These are phyloP conservation scores for Novakomyces olei DNA, from an alignment of 805 yeast species.

Conservation along the genomic window DNA sequence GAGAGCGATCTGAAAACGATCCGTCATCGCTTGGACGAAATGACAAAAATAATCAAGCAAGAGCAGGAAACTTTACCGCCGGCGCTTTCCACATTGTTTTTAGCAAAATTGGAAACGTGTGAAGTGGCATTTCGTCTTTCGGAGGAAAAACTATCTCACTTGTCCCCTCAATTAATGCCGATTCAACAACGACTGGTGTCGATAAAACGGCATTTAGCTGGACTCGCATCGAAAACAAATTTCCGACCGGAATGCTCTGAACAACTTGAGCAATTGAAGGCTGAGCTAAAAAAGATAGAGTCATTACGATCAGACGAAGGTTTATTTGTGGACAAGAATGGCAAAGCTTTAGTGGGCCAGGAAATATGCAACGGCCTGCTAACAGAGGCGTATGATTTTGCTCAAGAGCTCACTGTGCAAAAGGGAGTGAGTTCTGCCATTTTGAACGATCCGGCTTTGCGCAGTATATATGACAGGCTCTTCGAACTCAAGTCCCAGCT, in stretches of 20 bases:
- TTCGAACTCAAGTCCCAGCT: conserved; percentile 45
- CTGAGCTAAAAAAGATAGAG: conserved; percentile 24
- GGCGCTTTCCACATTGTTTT: conserved; percentile 11
- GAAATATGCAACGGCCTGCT: conserved; percentile 21
- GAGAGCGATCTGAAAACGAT: conserved; percentile 67
- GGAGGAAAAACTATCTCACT: conserved; percentile 30
- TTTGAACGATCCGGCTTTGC: conserved; percentile 25
- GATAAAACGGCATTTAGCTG: conserved; percentile 39
- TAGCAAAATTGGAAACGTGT: conserved; percentile 15
- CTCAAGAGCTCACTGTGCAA: conserved; percentile 38
- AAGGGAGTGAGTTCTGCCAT: conserved; percentile 13
- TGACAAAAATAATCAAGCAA: conserved; percentile 32
- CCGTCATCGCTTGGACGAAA: conserved; percentile 43
- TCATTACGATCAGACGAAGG: conserved; percentile 33
- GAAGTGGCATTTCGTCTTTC: conserved; percentile 33
- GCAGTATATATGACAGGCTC: conserved; percentile 40
- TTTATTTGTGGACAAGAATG: conserved; percentile 18
- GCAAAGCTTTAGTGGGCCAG: conserved; percentile 15
- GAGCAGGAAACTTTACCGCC: conserved; percentile 41
- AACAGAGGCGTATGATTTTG: conserved; percentile 61
- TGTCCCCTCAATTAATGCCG: conserved; percentile 16
- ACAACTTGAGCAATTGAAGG: conserved; percentile 18
- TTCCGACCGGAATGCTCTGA: conserved; percentile 14
- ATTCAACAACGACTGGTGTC: conserved; percentile 38
- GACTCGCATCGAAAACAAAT: conserved; percentile 24